Conservation (phyloP, 2,329 filamentous ascomycete genomes). For the Neofusicoccum sp. region DNA sequence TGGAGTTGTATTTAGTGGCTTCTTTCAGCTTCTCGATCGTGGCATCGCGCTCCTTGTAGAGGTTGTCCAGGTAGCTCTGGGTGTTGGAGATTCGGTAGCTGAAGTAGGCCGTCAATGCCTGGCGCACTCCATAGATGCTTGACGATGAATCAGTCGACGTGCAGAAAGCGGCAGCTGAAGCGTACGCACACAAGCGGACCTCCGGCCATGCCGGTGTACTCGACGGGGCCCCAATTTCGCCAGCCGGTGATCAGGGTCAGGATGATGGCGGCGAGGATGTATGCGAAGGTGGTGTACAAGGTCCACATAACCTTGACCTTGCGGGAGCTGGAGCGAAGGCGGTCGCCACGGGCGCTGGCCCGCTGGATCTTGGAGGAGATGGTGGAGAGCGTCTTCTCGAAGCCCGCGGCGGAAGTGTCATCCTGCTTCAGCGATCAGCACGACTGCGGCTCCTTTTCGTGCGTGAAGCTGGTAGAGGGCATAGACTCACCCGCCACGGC, state of each 20-base stretch:
- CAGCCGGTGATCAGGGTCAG: constrained; percentile 83
- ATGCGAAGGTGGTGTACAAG: constrained; percentile 86
- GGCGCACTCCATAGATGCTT: constrained; percentile 80
- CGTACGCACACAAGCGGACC: constrained; percentile 72
- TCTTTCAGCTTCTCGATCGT: constrained; percentile 95
- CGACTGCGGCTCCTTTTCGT: constrained; percentile 1
- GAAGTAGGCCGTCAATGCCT: constrained; percentile 69
- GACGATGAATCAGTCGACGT: constrained; percentile 26
- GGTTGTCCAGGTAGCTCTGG: constrained; percentile 69
- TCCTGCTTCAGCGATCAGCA: constrained; percentile 54
- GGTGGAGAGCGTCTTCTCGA: constrained; percentile 85
- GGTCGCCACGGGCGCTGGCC: constrained; percentile 73
- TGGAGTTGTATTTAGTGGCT: constrained; percentile 95
- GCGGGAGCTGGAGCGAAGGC: constrained; percentile 69
- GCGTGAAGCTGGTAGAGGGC: background rate
- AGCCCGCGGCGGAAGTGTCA: constrained; percentile 82
- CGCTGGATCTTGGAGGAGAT: constrained; percentile 81
- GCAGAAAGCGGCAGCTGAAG: background rate
- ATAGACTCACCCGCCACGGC: constrained; percentile 72
- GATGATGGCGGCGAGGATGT: constrained; percentile 83
- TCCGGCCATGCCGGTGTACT: constrained; percentile 77
- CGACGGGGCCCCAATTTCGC: constrained; percentile 72
- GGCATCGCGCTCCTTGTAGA: constrained; percentile 76
- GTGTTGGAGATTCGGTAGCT: constrained; percentile 76
- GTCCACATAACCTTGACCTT: constrained; percentile 85